Evolutionary conservation across 1,284 basidiomycete genomes (phyloP).

Genomic region (Ganoderma leucocontextum): DNA sequence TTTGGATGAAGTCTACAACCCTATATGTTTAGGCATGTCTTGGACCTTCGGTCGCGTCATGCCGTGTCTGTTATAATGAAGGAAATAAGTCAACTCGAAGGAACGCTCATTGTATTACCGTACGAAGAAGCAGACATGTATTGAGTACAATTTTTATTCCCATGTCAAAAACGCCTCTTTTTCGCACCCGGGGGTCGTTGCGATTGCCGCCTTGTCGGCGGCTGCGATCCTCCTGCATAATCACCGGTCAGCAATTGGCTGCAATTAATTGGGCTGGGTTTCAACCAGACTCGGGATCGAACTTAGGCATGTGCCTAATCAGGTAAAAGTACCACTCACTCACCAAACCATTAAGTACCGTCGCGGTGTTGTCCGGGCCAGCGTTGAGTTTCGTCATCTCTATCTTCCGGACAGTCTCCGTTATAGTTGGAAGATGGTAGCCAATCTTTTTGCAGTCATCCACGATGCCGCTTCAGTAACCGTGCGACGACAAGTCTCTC

Average conservation of each 20-base stretch:
- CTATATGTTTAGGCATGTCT: not conserved
- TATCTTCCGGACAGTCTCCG: too few species aligned
- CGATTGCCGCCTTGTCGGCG: not conserved
- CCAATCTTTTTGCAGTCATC: too few species aligned
- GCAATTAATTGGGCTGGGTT: not conserved
- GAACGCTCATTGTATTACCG: constrained; percentile 23
- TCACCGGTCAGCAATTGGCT: not conserved
- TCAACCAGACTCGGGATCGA: not conserved
- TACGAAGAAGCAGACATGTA: constrained; percentile 26
- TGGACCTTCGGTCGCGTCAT: constrained; percentile 21
- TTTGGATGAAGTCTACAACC: not conserved
- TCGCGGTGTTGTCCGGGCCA: too few species aligned
- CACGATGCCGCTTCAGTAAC: too few species aligned
- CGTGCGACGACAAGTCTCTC: too few species aligned
- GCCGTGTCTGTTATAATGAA: constrained; percentile 23
- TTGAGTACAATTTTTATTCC: constrained; percentile 22
- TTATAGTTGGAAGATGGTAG: too few species aligned
- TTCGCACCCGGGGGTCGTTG: not conserved
- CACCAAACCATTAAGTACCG: not conserved
- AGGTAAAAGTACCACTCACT: not conserved
- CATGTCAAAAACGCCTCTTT: not conserved
- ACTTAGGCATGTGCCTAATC: not conserved
- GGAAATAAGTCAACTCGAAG: constrained; percentile 17
- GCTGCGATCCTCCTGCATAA: not conserved
- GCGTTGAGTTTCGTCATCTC: too few species aligned